These are phyloP conservation scores for Solanum ossicruentum DNA, from an alignment of 257 asterid genomes.

Conservation along the genomic window DNA sequence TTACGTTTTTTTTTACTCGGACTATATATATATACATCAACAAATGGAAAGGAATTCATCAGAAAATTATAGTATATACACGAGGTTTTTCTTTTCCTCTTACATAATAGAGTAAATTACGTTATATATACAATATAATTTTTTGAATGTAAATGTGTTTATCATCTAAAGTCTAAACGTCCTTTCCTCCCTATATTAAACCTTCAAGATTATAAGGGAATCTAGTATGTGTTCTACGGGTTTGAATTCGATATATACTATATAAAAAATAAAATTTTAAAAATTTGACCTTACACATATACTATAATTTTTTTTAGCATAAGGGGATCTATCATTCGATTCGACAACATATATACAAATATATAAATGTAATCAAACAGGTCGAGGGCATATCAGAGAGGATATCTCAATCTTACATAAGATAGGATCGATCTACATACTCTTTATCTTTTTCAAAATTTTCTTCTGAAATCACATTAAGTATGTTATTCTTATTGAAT, in stretches of 20 bases:
- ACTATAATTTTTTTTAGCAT: background rate
- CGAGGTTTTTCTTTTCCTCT: background rate
- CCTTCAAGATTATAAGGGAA: background rate
- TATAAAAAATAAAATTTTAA: background rate
- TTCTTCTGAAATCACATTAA: background rate
- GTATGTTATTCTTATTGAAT: background rate
- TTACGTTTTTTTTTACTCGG: background rate
- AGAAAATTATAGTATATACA: background rate
- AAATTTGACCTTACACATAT: background rate
- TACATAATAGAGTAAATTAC: background rate
- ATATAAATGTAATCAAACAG: background rate
- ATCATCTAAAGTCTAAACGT: background rate
- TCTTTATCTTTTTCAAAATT: too few species aligned
- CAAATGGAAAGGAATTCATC: background rate
- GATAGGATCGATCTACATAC: background rate
- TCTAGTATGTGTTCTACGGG: background rate
- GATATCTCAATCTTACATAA: background rate
- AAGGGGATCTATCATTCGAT: background rate
- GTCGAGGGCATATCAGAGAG: background rate
- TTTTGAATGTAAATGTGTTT: background rate
- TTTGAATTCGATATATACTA: background rate
- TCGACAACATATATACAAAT: background rate
- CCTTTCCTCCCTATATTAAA: background rate
- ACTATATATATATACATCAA: background rate
- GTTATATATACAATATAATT: background rate